Evolutionary conservation across 2,329 filamentous ascomycete genomes (phyloP).

Genomic region (Fusarium caatingaense): DNA sequence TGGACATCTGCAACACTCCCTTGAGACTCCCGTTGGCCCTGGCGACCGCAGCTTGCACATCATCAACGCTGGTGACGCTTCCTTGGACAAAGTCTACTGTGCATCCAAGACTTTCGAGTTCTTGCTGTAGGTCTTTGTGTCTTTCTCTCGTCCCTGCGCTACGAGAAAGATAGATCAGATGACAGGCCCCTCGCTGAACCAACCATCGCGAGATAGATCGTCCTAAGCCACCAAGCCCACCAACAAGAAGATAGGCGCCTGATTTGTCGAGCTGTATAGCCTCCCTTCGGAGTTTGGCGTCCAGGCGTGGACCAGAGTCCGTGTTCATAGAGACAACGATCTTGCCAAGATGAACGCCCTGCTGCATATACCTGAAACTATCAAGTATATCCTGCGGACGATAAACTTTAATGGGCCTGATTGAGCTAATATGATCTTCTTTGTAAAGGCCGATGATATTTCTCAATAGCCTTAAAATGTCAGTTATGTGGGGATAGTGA

Average conservation of each 20-base stretch:
- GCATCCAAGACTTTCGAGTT: background rate
- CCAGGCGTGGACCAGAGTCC: background rate
- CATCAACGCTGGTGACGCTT: background rate
- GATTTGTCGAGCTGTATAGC: background rate
- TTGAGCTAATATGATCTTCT: background rate
- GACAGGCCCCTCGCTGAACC: background rate
- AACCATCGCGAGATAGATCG: conserved; percentile 6
- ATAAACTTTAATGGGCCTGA: conserved; percentile 2
- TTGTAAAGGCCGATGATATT: background rate
- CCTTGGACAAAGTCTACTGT: background rate
- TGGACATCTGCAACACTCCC: conserved; percentile 6
- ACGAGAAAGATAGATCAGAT: conserved; percentile 7
- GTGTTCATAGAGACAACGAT: background rate
- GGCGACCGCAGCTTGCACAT: background rate
- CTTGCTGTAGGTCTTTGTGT: background rate
- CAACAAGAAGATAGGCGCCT: background rate
- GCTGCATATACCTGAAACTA: conserved; percentile 9
- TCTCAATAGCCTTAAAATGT: background rate
- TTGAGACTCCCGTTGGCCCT: background rate
- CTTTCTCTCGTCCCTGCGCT: background rate
- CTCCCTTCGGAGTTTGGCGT: background rate
- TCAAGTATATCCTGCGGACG: background rate
- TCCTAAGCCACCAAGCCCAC: background rate
- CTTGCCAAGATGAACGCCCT: conserved; percentile 4
- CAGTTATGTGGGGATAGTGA: background rate